Conservation (phyloP, 495 filamentous ascomycete species). For the Hypoxylon lienhwacheense region DNA sequence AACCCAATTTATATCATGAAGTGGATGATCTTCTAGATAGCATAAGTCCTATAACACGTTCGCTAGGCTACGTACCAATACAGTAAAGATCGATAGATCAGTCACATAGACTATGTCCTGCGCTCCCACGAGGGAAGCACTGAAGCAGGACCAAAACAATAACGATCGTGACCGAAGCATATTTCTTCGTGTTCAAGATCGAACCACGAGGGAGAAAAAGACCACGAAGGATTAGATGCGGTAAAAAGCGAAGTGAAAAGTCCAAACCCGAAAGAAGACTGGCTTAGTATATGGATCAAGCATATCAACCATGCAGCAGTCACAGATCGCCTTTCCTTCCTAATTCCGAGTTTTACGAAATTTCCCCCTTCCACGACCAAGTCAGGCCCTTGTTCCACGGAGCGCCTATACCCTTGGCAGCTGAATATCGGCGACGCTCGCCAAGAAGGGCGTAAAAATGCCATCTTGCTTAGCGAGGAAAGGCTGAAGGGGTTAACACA, state of each 20-base stretch:
- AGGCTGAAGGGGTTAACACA: conserved; percentile 14
- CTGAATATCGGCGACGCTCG: conserved; percentile 18
- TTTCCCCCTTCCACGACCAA: not conserved
- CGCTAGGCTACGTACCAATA: no score
- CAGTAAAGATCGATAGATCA: conserved; percentile 46
- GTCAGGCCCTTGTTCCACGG: conserved; percentile 8
- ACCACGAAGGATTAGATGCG: not conserved
- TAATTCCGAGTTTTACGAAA: no score
- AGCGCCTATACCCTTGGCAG: conserved; percentile 29
- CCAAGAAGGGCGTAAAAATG: conserved; percentile 13
- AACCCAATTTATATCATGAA: not conserved
- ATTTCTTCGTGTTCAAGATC: not conserved
- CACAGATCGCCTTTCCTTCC: not conserved
- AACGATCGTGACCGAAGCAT: conserved; percentile 14
- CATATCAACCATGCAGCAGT: not conserved
- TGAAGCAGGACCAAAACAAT: conserved; percentile 15
- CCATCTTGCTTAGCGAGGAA: conserved; percentile 12
- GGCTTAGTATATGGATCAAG: not conserved
- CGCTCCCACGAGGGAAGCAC: conserved; percentile 22
- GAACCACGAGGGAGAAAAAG: not conserved
- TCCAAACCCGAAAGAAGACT: not conserved
- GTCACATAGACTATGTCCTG: conserved; percentile 48
- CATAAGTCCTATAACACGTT: no score
- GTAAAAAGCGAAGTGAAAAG: not conserved
- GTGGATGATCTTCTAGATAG: no score